Conservation (phyloP, 495 filamentous ascomycete genomes). For the Xylaria acuta region DNA sequence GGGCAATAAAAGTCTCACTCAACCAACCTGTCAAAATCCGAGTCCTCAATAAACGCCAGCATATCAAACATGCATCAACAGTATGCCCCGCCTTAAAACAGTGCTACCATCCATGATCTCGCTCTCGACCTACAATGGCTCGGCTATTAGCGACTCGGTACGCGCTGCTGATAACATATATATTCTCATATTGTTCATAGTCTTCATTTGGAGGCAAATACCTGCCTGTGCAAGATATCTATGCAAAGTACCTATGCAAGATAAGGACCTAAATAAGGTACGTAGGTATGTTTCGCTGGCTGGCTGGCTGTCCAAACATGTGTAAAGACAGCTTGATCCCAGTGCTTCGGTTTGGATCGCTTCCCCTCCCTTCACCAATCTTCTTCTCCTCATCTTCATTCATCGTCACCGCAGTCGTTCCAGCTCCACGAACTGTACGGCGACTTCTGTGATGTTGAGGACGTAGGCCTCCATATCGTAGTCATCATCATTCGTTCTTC, state of each 20-base stretch:
- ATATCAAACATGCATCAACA: not conserved
- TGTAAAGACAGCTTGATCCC: not conserved
- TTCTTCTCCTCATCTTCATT: not conserved
- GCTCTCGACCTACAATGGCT: not conserved
- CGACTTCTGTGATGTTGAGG: not conserved
- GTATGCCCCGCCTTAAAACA: not conserved
- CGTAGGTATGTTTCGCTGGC: not conserved
- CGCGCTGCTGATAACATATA: not conserved
- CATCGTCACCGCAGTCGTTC: not conserved
- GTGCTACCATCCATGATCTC: not conserved
- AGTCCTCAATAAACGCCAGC: not conserved
- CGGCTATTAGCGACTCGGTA: not conserved
- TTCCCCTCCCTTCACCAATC: no score
- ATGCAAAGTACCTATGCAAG: conserved; percentile 1
- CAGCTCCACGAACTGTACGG: not conserved
- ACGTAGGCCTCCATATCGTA: not conserved
- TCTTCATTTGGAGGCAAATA: not conserved
- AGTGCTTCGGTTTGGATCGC: not conserved
- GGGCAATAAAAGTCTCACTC: no score
- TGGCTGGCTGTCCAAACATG: not conserved
- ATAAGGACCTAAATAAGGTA: not conserved
- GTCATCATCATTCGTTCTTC: not conserved
- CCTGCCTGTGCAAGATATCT: not conserved
- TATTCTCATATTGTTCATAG: not conserved
- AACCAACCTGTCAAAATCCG: no score